Evolutionary conservation across 768 basidiomycete genomes (phyloP), one percentile per base, ranked within the genome.

Genomic region (Candolleomyces aberdarensis): DNA sequence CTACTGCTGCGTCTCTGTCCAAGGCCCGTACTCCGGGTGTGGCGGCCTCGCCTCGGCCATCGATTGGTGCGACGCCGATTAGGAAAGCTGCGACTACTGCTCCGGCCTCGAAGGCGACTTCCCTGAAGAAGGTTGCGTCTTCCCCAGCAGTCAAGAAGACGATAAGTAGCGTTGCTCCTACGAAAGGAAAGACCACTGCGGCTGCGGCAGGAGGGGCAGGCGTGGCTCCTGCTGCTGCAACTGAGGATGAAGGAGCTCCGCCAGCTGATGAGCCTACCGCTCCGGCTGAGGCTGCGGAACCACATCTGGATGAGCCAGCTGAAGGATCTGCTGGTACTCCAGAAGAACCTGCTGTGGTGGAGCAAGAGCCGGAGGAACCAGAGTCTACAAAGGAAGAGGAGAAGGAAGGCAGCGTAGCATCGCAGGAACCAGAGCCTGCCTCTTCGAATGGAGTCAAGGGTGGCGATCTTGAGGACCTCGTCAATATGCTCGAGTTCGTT

Each of bases 1-100:
- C 91, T n/a, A 92, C 91, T 0, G 89, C 90, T 10, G 87, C 91
- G 29, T 90, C 89, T 1, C 69, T 89, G 60, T 85, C 85, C 22
- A 87, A 84, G 69, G 83, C 83, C 5, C 70, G 73, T 5, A 64
- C 50, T 54, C 6, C 32, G 52, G 17, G 14, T 31, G 20, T 29
- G 32, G n/a, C 32, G 32, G 32, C 31, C 14, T 31, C 52, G 31
- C 52, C 52, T 22, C 29, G 52, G 29, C 52, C 52, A 20, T 54
- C 52, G 29, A 31, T 54, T 39, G 52, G 52, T 7, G 52, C 26
- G 8, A 54, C 32, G 26, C 31, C 52, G 11, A 39, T 39, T 7
- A 54, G n/a, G 52, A 54, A 39, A 29, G 31, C 52, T 19, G 29
- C 32, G 13, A 29, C 20, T 51, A 29, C 49, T 17, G 49, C 19